Conservation (phyloP, 73 alveolate species). For the Stentor roeselii region DNA sequence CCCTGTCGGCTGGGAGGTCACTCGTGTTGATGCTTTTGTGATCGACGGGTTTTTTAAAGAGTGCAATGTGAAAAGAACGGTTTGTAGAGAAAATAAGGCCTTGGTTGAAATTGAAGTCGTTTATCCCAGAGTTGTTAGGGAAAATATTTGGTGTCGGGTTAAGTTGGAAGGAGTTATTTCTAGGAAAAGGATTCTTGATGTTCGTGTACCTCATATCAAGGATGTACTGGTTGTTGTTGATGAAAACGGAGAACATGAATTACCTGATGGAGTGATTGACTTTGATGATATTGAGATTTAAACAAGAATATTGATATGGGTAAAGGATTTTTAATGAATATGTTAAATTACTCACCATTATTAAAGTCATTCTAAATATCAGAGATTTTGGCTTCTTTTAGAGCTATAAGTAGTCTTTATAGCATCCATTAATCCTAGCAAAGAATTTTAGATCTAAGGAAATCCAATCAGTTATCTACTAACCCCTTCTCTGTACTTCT, state of each 20-base stretch:
- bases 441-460: too few species aligned
- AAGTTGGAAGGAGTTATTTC: not conserved
- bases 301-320: not conserved
- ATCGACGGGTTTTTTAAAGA: not conserved
- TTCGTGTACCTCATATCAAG: not conserved
- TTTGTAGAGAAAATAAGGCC: conserved; percentile 4
- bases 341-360: too few species aligned
- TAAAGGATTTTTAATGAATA: too few species aligned
- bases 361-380: too few species aligned
- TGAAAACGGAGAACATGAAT: conserved; percentile 24
- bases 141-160: not conserved
- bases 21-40: not conserved
- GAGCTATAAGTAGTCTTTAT: too few species aligned
- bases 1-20: conserved; percentile 25
- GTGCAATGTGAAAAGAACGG: not conserved
- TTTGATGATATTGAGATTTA: conserved; percentile 18
- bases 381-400: too few species aligned
- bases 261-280: not conserved
- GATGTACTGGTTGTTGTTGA: conserved; percentile 14
- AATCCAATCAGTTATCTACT: too few species aligned
- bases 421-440: too few species aligned
- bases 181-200: conserved; percentile 22
- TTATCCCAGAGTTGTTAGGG: not conserved
- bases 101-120: conserved; percentile 16
- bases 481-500: too few species aligned